phyloP scores from a whole-genome alignment of 1,284 basidiomycete genomes.

The Austroboletus niveus region DNA sequence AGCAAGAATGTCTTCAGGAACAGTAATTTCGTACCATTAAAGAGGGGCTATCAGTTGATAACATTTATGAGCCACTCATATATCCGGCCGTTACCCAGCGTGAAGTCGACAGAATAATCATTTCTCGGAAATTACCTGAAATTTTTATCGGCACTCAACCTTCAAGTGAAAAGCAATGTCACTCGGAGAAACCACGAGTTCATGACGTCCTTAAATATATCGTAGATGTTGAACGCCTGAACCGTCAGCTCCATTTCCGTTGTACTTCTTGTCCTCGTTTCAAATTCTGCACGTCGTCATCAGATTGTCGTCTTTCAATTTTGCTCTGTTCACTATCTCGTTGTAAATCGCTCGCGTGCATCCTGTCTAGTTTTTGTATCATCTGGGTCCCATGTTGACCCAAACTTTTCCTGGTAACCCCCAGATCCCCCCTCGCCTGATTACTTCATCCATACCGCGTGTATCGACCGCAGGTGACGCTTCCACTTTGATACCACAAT shows the following conservation, averaged over 20 bases:
- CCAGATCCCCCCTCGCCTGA: constrained; percentile 34
- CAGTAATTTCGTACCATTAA: constrained; percentile 18
- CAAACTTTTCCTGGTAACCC: constrained; percentile 33
- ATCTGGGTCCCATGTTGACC: constrained; percentile 20
- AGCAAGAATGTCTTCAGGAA: background rate
- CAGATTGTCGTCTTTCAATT: background rate
- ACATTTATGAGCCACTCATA: constrained; percentile 25
- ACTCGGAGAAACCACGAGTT: constrained; percentile 30
- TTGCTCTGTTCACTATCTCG: background rate
- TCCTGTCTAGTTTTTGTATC: constrained; percentile 10
- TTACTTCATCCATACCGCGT: constrained; percentile 31
- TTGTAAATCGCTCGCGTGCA: background rate
- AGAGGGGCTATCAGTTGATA: constrained; percentile 21
- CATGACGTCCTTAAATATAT: constrained; percentile 21
- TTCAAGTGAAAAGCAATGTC: constrained; percentile 23
- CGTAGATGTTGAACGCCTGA: constrained; percentile 8
- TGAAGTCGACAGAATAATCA: constrained; percentile 20
- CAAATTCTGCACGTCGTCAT: too few relatives aligned
- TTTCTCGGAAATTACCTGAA: constrained; percentile 23
- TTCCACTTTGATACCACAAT: constrained; percentile 29
- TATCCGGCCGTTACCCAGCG: constrained; percentile 15
- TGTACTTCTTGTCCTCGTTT: too few relatives aligned
- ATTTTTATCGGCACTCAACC: constrained; percentile 19
- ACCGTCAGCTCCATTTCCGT: background rate
- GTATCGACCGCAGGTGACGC: constrained; percentile 27